Evolutionary conservation across 2,329 filamentous ascomycete species (phyloP).

Genomic region (Elsinoe arachidis): DNA sequence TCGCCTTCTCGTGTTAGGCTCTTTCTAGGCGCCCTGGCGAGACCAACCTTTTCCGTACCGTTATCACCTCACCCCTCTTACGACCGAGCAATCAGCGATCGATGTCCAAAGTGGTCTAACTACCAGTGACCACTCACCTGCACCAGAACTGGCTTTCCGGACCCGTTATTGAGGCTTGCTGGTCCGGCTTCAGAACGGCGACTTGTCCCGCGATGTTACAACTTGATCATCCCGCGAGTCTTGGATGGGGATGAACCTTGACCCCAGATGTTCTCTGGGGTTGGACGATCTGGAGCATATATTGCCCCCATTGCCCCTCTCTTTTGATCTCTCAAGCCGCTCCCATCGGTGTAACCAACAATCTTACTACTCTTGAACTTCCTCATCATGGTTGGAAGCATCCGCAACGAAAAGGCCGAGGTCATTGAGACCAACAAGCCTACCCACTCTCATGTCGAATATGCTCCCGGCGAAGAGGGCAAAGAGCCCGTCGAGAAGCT

Average conservation of each 20-base stretch:
- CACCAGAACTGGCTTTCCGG: background rate
- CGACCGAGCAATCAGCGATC: background rate
- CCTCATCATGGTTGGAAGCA: background rate
- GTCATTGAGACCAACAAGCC: constrained; percentile 7
- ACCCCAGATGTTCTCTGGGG: background rate
- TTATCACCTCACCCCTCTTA: background rate
- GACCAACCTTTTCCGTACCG: background rate
- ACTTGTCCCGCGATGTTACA: background rate
- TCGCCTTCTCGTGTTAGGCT: constrained; percentile 8
- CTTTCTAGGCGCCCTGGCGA: background rate
- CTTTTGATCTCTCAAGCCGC: background rate
- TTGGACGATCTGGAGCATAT: constrained; percentile 3
- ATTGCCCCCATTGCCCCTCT: background rate
- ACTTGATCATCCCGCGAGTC: background rate
- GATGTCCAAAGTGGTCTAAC: background rate
- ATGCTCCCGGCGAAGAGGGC: constrained; percentile 5
- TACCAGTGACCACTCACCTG: background rate
- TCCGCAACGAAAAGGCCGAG: background rate
- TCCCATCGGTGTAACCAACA: background rate
- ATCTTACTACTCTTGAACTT: background rate
- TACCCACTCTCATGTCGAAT: background rate
- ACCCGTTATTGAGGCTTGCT: constrained; percentile 1
- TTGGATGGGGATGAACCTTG: background rate
- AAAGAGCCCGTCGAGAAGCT: constrained; percentile 5
- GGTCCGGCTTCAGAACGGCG: background rate